Evolutionary conservation across 345 rosid species (phyloP).

Genomic region (Turnera subulata): DNA sequence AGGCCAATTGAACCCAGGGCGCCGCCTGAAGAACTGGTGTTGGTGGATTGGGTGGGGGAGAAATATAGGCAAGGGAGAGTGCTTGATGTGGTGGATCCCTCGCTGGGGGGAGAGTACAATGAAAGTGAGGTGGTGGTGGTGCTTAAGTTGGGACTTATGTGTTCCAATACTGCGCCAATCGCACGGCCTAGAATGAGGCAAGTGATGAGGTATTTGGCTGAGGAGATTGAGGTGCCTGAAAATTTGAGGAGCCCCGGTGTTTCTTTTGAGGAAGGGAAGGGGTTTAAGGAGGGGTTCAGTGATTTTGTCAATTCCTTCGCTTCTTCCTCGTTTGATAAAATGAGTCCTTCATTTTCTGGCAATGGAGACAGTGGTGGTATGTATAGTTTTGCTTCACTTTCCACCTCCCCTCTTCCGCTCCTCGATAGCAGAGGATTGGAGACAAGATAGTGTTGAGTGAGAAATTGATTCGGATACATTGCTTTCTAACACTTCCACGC

Average conservation of each 20-base stretch:
- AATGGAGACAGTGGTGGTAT: conserved; percentile 15
- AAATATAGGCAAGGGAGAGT: conserved; percentile 5
- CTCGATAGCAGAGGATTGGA: conserved; percentile 9
- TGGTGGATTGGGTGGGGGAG: conserved; percentile 26
- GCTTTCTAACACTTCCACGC: background rate
- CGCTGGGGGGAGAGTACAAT: conserved; percentile 8
- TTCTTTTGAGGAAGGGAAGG: conserved; percentile 1
- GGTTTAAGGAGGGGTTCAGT: conserved; percentile 28
- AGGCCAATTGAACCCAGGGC: conserved; percentile 18
- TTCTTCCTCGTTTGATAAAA: conserved; percentile 35
- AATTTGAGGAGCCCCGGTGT: conserved; percentile 2
- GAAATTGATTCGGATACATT: background rate
- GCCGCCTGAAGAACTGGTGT: conserved; percentile 13
- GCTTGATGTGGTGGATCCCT: conserved; percentile 13
- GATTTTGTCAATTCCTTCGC: conserved; percentile 25
- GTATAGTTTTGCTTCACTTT: conserved; percentile 28
- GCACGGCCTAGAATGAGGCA: conserved; percentile 22
- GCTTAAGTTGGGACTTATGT: conserved; percentile 17
- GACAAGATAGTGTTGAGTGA: background rate
- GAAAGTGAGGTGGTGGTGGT: conserved; percentile 14
- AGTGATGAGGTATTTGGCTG: conserved; percentile 17
- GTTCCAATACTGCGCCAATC: conserved; percentile 9
- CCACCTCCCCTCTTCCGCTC: conserved; percentile 35
- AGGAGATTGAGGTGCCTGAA: conserved; percentile 11
- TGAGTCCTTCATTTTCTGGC: conserved; percentile 19